Base-by-base conservation (phyloP, 1,139 yeast genomes). In the Candida glucosophila region DNA sequence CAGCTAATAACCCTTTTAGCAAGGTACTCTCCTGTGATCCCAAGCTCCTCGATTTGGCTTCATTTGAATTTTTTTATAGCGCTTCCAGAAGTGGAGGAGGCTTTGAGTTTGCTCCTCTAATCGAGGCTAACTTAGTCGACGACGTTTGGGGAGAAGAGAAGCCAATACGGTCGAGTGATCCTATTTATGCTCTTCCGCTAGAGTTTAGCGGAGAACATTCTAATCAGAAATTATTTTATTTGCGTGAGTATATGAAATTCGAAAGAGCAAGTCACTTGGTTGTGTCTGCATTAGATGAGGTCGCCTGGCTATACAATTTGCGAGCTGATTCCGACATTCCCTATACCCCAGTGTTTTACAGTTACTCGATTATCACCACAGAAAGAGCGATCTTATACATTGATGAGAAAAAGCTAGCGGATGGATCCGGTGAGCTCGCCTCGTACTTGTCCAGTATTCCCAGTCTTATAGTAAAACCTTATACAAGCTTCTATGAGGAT, bases 281-380 rank as follows among this genome's bases (percentile, higher is more conserved):
- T 9, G 25, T 28, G 5, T 21, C 30, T 5, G 24, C 30, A 5
- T 43, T 51, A 26, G 98, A 90, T 55, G 95, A 90, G 45, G 71
- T 88, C 34, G 94, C 96, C 6, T 88, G 96, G 97, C 56, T 86
- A 30, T 69, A 86, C 47, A 90, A 90, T 45, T 61, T 90, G 37
- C 50, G 77, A 26, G 47, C 64, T 12, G 69, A 63, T 28, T 40
- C 50, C 11, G 68, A 65, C 29, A 53, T 64, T 19, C 65, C 66
- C 2, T 71, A 52, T 37, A 55, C 61, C 29, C 76, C 77, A 0
- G 68, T 67, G 1, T 71, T 72, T 35, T 71, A 66, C 38, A 45
- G 67, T 5, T 71, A 69, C 37, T 44, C 58, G 2, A 47, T 69
- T 2, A 44, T 71, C 9, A 48, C 62, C 2, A 24, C 35, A 8